Base-by-base conservation (phyloP, 192 early-diverging fungal species). In the Gonapodya prolifera region DNA sequence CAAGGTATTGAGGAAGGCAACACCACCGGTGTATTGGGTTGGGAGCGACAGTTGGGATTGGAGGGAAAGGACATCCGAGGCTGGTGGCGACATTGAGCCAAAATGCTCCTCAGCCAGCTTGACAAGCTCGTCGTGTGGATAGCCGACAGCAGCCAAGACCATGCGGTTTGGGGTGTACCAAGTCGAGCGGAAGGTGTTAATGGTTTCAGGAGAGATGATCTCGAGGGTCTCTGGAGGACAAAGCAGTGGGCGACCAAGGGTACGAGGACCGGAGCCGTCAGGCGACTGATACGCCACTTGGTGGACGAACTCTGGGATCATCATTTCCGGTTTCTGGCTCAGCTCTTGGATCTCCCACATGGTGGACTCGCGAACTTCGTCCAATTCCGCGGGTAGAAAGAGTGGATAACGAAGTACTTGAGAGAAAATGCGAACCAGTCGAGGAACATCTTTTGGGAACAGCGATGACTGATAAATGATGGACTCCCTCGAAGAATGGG, bases 401-500 rank as follows among this genome's bases (percentile, higher is more conserved):
- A 76, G 79, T 2, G 96, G 94, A 74, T 90, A 89, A 77, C 90
- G 86, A 30, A 96, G 90, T 2, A 94, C 92, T 71, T 97, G 91
- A 0, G 92, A 88, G 78, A 97, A 88, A 30, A 96, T 83, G 17
- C 85, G 77, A 35, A 96, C 70, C n/a, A 94, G 89, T 28, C 87
- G 84, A 0, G 84, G 80, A 30, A 96, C 78, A 82, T 97, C 94
- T 78, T 94, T 88, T 1, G 87, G 89, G 80, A 99, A 95, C 30
- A 99, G 91, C 1, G 94, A 90, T 1, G 93, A 91, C 81, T 96
- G 96, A 81, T 97, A 99, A 90, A 96, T 94, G 83, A 99, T 95
- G 75, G 92, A 87, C 81, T 99, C 97, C 34, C 96, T 90, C 30
- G 94, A 92, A 70, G 91, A 91, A 28, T 95, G 93, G 77, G 95